Conservation (phyloP, 2,329 filamentous ascomycete genomes). For the Alternaria arborescens region DNA sequence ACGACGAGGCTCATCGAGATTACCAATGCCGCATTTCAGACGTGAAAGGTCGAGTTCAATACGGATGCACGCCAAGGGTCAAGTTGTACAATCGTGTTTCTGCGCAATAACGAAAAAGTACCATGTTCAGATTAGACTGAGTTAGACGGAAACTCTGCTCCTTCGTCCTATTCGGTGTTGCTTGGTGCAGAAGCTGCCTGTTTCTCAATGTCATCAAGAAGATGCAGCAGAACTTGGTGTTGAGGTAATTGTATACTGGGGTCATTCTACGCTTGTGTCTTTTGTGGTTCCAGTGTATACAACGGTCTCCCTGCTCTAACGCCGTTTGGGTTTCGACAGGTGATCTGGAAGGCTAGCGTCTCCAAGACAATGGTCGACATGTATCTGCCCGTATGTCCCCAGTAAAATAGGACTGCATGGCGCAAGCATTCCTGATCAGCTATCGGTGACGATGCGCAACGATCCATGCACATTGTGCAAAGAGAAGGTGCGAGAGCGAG, state of each 20-base stretch:
- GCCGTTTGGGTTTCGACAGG: constrained; percentile 5
- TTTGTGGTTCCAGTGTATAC: constrained; percentile 13
- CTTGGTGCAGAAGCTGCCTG: neutral
- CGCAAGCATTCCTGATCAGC: constrained; percentile 7
- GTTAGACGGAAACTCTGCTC: neutral
- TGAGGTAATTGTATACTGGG: neutral
- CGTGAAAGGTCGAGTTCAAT: neutral
- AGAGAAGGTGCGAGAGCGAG: constrained; percentile 14
- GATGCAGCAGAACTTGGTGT: neutral
- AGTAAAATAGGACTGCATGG: constrained; percentile 15
- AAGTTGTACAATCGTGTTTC: neutral
- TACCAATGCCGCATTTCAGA: neutral
- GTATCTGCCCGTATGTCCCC: constrained; percentile 11
- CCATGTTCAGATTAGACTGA: neutral
- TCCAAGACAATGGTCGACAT: constrained; percentile 16
- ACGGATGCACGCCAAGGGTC: too few relatives aligned
- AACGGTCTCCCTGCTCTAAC: constrained; percentile 6
- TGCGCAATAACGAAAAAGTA: neutral
- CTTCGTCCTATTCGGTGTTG: neutral
- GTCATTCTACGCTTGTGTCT: neutral
- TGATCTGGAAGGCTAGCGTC: constrained; percentile 7
- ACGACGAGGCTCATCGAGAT: constrained; percentile 15
- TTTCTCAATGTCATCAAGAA: neutral
- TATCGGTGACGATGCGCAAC: constrained; percentile 12
- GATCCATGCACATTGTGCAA: constrained; percentile 14